Evolutionary conservation across 1,284 basidiomycete species (phyloP).

Genomic region (Violaceomyces palustris): DNA sequence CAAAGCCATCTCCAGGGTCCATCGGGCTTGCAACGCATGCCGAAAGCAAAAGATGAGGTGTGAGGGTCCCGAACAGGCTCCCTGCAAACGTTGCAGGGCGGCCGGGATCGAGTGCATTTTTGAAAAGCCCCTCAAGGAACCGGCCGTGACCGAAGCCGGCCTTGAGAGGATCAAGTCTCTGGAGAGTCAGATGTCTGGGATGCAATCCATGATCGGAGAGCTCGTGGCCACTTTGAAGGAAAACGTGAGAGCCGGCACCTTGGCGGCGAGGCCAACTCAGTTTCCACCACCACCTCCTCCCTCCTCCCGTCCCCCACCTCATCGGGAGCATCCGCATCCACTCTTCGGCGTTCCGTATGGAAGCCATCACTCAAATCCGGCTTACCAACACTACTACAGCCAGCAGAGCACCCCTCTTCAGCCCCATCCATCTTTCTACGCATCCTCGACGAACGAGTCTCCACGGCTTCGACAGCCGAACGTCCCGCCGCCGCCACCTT

Average conservation of each 20-base stretch:
- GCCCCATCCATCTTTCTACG: too few species aligned
- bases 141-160: constrained; percentile 56
- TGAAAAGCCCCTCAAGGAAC: constrained; percentile 85
- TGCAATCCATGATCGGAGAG: constrained; percentile 27
- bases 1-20: constrained; percentile 26
- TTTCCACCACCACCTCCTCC: too few species aligned
- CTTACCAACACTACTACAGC: too few species aligned
- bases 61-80: constrained; percentile 59
- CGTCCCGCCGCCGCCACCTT: too few species aligned
- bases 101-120: constrained; percentile 80
- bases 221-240: constrained; percentile 25
- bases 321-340: too few species aligned
- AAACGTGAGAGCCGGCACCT: constrained; percentile 15
- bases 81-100: constrained; percentile 80
- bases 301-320: too few species aligned
- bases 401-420: too few species aligned
- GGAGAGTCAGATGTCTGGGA: constrained; percentile 20
- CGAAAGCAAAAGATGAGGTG: constrained; percentile 31
- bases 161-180: constrained; percentile 46
- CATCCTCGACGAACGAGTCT: too few species aligned
- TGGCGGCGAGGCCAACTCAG: too few species aligned
- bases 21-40: constrained; percentile 34
- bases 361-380: too few species aligned
- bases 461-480: too few species aligned
- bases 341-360: too few species aligned